These are phyloP conservation scores for Zoysia matrella DNA, from an alignment of 202 grass and related monocot species.

Conservation along the genomic window DNA sequence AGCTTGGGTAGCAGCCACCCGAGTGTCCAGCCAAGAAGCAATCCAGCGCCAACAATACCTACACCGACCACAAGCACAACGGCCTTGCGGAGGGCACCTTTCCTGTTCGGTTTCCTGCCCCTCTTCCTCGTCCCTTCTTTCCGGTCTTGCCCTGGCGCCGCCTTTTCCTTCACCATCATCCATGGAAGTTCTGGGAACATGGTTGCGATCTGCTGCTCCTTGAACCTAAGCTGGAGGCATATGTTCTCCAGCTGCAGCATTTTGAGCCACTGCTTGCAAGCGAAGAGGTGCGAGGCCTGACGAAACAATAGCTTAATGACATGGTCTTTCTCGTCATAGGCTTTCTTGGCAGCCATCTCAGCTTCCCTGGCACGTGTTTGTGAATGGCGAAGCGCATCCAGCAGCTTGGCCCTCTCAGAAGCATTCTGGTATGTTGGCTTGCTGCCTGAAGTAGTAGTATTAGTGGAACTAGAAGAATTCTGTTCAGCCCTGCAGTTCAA, in stretches of 20 bases:
- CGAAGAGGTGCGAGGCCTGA: constrained; percentile 88
- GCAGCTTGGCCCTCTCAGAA: constrained; percentile 54
- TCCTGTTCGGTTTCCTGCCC: constrained; percentile 52
- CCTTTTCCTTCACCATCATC: constrained; percentile 52
- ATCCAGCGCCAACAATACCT: constrained; percentile 72
- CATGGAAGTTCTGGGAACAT: constrained; percentile 70
- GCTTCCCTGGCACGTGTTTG: constrained; percentile 89
- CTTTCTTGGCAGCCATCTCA: constrained; percentile 80
- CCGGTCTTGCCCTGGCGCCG: constrained; percentile 10
- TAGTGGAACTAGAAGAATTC: constrained; percentile 31
- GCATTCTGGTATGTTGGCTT: constrained; percentile 47
- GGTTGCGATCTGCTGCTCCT: constrained; percentile 63
- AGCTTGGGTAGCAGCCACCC: constrained; percentile 76
- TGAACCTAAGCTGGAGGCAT: constrained; percentile 79
- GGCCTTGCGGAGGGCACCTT: constrained; percentile 37
- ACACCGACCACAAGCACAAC: constrained; percentile 72
- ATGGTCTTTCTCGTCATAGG: constrained; percentile 79
- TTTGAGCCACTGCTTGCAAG: constrained; percentile 87
- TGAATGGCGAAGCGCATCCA: constrained; percentile 86
- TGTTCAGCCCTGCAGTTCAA: constrained; percentile 53
- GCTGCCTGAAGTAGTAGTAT: constrained; percentile 27
- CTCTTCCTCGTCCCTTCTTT: constrained; percentile 47
- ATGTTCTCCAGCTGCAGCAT: constrained; percentile 87
- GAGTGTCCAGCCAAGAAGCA: constrained; percentile 18
- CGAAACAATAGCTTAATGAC: constrained; percentile 80